Evolutionary conservation across 202 grass and related monocot species (phyloP), one percentile per base, ranked within the genome.

Genomic region (Eragrostis tef): DNA sequence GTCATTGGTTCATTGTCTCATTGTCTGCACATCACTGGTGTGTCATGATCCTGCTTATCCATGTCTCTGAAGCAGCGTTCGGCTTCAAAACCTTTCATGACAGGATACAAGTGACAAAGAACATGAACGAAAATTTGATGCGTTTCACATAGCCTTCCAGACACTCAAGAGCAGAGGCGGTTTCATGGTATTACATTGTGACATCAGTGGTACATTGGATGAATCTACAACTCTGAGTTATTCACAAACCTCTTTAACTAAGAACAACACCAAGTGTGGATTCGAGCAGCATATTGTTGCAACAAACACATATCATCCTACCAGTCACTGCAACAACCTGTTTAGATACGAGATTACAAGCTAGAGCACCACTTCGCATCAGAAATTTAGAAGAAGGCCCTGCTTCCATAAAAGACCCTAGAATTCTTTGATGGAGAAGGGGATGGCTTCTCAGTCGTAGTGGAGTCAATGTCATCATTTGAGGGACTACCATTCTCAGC

Each of bases 381-480:
- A 69, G 22, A 14, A 86, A 45, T 60, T 92, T 71, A 95, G 82
- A 95, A 95, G 88, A 95, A 92, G 64, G 93, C 93, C 64, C 93
- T 85, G 81, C 90, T 95, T 88, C 93, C 90, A 43, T 92, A 95
- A 59, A 95, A 95, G 64, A 92, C 90, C 84, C 80, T 92, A 16
- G 90, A 71, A 64, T 71, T 86, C 78, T 93, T 93, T 4, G 71
- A 44, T 46, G 69, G 8, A 15, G 76, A 53, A 69, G 77, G 79
- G 6, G 81, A 83, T 65, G 86, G 47, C 59, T 88, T 95, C 79
- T 86, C 86, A 17, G 73, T 51, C 11, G 85, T 70, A 67, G 19
- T 88, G 14, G 47, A 84, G 67, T 85, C 61, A 6, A 45, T 48
- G 45, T 68, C 85, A 39, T 89, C 92, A 42, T 80, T 82, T 49